Base-by-base conservation (phyloP, 2,329 filamentous ascomycete genomes). In the Bisporella sp. region DNA sequence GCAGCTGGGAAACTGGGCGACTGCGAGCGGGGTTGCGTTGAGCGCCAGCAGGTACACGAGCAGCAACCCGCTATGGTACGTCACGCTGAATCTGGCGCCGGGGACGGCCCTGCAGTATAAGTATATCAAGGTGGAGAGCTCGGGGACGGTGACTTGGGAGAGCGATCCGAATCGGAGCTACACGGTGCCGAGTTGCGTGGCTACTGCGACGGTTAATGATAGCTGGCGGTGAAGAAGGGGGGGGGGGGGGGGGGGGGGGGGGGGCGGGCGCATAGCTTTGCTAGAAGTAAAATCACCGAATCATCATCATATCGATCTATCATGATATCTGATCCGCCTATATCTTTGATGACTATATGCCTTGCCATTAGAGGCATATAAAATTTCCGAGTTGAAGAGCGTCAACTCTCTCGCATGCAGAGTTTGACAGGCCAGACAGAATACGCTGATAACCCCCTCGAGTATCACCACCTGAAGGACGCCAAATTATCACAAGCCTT, bases 61-160 rank as follows among this genome's bases (percentile, higher is more conserved):
- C 2, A 67, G 64, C 33, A 79, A 84, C 58, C 81, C 78, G 1
- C 56, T 85, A 5, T 89, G 85, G 86, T 73, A 69, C 43, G 73
- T 66, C 0, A 76, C 75, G 0, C 62, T 88, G 31, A 69, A 68
- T 1, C 65, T 89, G 12, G 66, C 71, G 0, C 71, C 79, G 0
- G 84, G 83, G 2, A 71, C 72, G 45, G 68, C 65, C 3, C 70
- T 89, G 41, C 61, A 81, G 68, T 89, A 87, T 66, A 88, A 89
- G 70, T 89, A 80, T 62, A 76, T 89, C 58, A 76, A 78, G 46
- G 74, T 84, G 41, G 71, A 72, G 51, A 61, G 66, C 1, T 74
- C 77, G 57, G 78, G 81, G 0, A 69, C 68, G 0, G 67, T 85
- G 7, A 72, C 67, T 2, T 89, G 85, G 84, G 85, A 89, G 69